These are phyloP conservation scores for Chernovozyma sophiae-reginae DNA, from an alignment of 1,139 yeast species.

Conservation along the genomic window DNA sequence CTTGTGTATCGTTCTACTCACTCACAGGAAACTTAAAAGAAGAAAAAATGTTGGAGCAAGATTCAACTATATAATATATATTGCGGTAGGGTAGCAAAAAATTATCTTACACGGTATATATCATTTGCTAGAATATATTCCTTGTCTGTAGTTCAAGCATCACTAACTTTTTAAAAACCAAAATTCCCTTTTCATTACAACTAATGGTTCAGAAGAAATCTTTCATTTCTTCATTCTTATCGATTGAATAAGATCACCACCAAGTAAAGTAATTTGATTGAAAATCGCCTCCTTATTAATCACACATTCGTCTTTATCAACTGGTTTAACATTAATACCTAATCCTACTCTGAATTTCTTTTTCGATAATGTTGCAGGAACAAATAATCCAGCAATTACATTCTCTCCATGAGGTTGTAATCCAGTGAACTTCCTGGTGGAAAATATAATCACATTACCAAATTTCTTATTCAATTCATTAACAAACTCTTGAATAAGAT, in stretches of 20 bases:
- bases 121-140: no score
- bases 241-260: constrained; percentile 58
- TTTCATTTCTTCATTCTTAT: constrained; percentile 21
- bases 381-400: constrained; percentile 75
- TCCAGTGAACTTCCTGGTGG: constrained; percentile 52
- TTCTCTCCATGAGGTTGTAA: constrained; percentile 47
- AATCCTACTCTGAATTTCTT: constrained; percentile 76
- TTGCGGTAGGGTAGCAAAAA: no score
- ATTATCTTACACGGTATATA: no score
- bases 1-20: no score
- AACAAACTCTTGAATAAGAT: constrained; percentile 52
- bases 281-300: constrained; percentile 73
- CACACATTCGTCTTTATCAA: constrained; percentile 47
- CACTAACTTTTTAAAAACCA: no score
- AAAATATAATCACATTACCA: constrained; percentile 56
- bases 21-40: no score
- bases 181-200: no score
- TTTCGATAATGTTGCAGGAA: constrained; percentile 53
- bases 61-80: no score
- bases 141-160: no score
- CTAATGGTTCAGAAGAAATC: no score
- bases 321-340: constrained; percentile 71
- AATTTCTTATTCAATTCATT: constrained; percentile 55
- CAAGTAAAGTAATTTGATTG: constrained; percentile 68
- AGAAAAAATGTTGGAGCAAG: no score